Conservation (phyloP, 2,329 filamentous ascomycete genomes). For the Akanthomyces muscarius region DNA sequence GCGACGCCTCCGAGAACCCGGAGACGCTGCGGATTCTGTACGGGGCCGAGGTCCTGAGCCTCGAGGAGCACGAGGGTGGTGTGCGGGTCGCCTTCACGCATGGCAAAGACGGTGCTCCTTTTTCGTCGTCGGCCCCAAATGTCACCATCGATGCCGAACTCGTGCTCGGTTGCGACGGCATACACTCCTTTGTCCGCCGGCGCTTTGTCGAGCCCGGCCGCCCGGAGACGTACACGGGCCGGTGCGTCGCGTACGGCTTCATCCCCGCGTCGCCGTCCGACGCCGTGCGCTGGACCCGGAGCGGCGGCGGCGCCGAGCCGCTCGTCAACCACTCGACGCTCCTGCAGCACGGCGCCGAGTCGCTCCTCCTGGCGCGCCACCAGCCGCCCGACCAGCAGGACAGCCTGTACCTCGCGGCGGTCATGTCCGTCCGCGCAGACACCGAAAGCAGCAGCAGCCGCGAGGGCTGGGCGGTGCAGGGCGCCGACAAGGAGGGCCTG, state of each 20-base stretch:
- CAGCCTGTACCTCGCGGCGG: conserved; percentile 22
- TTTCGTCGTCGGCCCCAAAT: not conserved
- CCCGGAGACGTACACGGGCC: conserved; percentile 32
- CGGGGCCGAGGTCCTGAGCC: conserved; percentile 18
- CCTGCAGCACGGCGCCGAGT: conserved; percentile 21
- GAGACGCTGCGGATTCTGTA: conserved; percentile 21
- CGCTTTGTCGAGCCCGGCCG: conserved; percentile 25
- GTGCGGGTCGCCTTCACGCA: not conserved
- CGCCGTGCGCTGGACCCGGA: conserved; percentile 12
- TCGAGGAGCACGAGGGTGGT: conserved; percentile 19
- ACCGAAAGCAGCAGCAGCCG: not conserved
- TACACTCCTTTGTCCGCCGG: conserved; percentile 34
- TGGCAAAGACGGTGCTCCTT: not conserved
- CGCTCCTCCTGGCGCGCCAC: conserved; percentile 23
- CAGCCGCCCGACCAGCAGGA: conserved; percentile 18
- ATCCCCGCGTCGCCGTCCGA: conserved; percentile 15
- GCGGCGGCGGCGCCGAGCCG: conserved; percentile 22
- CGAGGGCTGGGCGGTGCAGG: conserved; percentile 25
- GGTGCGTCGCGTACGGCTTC: conserved; percentile 25
- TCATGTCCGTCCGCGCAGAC: conserved; percentile 22
- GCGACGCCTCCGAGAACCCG: conserved; percentile 11
- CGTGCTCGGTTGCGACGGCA: conserved; percentile 37
- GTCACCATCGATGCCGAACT: conserved; percentile 24
- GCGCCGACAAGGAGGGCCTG: conserved; percentile 22
- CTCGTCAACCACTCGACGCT: conserved; percentile 24